phyloP scores from a whole-genome alignment of 2,329 filamentous ascomycete species.

The Alternaria postmessia region DNA sequence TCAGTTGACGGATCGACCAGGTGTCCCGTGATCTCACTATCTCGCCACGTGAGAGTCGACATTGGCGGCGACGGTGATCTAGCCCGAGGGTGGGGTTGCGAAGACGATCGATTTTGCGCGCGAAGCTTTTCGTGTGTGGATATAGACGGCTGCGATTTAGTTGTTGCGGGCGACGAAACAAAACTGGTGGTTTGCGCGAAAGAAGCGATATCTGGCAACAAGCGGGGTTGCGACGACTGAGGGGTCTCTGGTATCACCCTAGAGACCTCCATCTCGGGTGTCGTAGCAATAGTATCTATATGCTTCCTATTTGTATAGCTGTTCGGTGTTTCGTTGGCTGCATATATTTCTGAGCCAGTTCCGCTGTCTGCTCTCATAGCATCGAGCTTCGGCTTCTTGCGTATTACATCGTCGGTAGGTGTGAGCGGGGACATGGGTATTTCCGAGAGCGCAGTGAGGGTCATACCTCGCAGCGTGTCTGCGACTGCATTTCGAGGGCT shows the following conservation, averaged over 20 bases:
- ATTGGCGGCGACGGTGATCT: conserved; percentile 44
- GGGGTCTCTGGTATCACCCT: conserved; percentile 44
- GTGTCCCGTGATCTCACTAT: conserved; percentile 69
- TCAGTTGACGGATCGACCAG: conserved; percentile 58
- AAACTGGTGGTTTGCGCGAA: conserved; percentile 43
- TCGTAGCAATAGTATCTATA: conserved; percentile 15
- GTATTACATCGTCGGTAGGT: conserved; percentile 43
- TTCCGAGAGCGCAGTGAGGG: conserved; percentile 32
- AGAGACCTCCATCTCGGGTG: conserved; percentile 4
- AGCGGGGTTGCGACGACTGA: conserved; percentile 45
- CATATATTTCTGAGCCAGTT: conserved; percentile 22
- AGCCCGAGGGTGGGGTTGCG: conserved; percentile 30
- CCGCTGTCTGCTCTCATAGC: conserved; percentile 31
- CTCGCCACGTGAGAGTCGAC: conserved; percentile 62
- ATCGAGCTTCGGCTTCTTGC: conserved; percentile 50
- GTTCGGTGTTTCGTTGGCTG: conserved; percentile 8
- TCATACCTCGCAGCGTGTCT: conserved; percentile 48
- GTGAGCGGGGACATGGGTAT: conserved; percentile 48
- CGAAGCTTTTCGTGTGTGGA: conserved; percentile 9
- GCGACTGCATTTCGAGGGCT: conserved; percentile 49
- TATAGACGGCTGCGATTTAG: conserved; percentile 12
- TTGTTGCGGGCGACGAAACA: conserved; percentile 23
- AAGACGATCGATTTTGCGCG: conserved; percentile 16
- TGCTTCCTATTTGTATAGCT: conserved; percentile 3
- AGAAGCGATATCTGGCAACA: conserved; percentile 40